These are phyloP conservation scores for Pythium rishiriense DNA, from an alignment of 352 stramenopile genomes.

Conservation along the genomic window DNA sequence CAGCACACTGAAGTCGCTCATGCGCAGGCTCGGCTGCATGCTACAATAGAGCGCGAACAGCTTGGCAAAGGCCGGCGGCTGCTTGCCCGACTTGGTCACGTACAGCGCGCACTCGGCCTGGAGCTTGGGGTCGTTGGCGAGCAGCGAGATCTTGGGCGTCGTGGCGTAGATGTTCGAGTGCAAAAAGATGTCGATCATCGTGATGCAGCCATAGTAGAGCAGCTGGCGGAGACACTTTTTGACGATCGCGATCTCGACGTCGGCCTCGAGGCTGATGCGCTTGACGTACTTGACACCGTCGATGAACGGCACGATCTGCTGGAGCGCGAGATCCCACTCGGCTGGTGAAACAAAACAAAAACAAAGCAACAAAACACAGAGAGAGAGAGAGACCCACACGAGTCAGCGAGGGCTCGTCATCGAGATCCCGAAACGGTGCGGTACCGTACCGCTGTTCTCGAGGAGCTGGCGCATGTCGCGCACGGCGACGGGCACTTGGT, in stretches of 20 bases:
- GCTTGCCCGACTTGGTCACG: constrained; percentile 68
- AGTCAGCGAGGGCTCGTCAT: no score
- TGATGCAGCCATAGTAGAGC: constrained; percentile 89
- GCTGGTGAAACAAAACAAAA: constrained; percentile 37
- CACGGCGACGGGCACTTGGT: constrained; percentile 83
- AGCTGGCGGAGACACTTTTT: constrained; percentile 88
- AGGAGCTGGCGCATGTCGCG: constrained; percentile 68
- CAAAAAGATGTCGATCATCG: constrained; percentile 90
- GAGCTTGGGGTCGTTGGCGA: constrained; percentile 63
- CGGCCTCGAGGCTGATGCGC: constrained; percentile 85
- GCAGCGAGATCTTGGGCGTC: constrained; percentile 54
- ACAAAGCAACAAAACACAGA: no score
- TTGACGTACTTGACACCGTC: constrained; percentile 91
- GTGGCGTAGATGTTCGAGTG: constrained; percentile 90
- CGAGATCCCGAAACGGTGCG: no score
- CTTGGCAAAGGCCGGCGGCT: constrained; percentile 61
- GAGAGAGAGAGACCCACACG: no score
- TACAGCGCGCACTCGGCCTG: constrained; percentile 79
- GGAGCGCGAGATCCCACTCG: constrained; percentile 86
- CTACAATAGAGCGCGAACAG: constrained; percentile 88
- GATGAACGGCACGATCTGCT: constrained; percentile 91
- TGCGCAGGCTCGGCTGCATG: constrained; percentile 77
- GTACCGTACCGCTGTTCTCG: constrained; percentile 67
- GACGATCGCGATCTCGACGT: constrained; percentile 87
- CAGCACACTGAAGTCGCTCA: constrained; percentile 83